Evolutionary conservation across 805 yeast genomes (phyloP), one percentile per base, ranked within the genome.

Genomic region (Yarrowia sp.): DNA sequence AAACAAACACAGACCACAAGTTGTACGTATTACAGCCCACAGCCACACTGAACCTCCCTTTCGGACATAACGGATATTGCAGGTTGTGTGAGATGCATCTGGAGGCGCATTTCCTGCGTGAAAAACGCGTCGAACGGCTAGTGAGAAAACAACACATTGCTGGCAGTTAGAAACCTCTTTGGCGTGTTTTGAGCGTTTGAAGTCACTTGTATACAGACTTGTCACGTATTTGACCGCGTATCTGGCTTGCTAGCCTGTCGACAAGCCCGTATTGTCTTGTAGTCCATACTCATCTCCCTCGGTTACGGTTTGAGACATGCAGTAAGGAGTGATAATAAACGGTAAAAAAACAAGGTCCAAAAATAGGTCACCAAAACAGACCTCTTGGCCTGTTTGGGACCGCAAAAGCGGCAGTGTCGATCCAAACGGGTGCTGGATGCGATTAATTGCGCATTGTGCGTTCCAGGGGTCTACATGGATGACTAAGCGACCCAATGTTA

Each of bases 1-100:
- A 16, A 10, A 22, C 41, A 22, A 24, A 39, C 4, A 14, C 19
- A 6, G n/a, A 22, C 7, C 24, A 33, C 6, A 2, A 32, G 29
- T 27, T 4, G 10, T 27, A 4, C 10, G 29, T 27, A 27, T 27
- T 12, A 27, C 29, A 9, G 29, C 10, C 29, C 8, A 27, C 29
- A 27, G 12, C 13, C 4, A 16, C 16, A 7, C 18, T 7, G 6
- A 8, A 36, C 12, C 41, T 18, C 41, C 41, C 27, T 38, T 38
- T 22, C 35, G 51, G 51, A 44, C 24, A 12, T 29, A 27, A 44
- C 51, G 51, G 51, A 29, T n/a, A 21, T 44, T 44, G 33, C 47
- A 41, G 31, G 29, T 42, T 2, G 16, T 39, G 19, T 14, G n/a
- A 16, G 33, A 16, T 25, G 49, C 51, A 29, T 44, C 35, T 29